These are phyloP conservation scores for Solanum dulcamara DNA, from an alignment of 257 asterid genomes.

Conservation along the genomic window DNA sequence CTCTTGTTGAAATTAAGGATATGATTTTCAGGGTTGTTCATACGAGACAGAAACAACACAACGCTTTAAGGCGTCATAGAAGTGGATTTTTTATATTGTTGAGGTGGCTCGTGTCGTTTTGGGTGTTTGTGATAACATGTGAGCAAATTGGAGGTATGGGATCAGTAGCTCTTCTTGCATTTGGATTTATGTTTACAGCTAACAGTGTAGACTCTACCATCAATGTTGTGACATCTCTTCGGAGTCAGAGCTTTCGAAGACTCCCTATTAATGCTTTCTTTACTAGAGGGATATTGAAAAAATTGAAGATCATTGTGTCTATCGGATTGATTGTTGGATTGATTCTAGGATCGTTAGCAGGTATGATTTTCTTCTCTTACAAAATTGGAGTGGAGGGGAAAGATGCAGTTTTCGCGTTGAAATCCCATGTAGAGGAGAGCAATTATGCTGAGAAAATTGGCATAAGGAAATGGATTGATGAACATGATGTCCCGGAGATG, in stretches of 20 bases:
- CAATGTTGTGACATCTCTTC: conserved; percentile 49
- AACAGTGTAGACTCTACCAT: conserved; percentile 57
- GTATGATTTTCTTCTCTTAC: conserved; percentile 69
- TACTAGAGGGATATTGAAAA: conserved; percentile 52
- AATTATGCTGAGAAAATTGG: conserved; percentile 90
- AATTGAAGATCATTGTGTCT: conserved; percentile 71
- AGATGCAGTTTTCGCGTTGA: conserved; percentile 70
- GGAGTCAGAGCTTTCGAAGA: conserved; percentile 70
- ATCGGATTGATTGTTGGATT: conserved; percentile 72
- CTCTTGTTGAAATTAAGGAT: conserved; percentile 65
- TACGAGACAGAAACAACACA: conserved; percentile 29
- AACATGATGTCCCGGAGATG: conserved; percentile 77
- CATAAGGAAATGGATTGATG: conserved; percentile 85
- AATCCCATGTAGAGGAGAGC: conserved; percentile 75
- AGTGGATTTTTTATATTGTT: conserved; percentile 59
- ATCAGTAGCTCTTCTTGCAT: conserved; percentile 40
- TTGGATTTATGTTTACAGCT: conserved; percentile 63
- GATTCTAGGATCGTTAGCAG: conserved; percentile 58
- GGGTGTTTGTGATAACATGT: conserved; percentile 75
- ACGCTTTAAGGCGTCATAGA: conserved; percentile 27
- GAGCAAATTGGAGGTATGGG: conserved; percentile 65
- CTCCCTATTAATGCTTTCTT: conserved; percentile 49
- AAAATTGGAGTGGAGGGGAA: conserved; percentile 92
- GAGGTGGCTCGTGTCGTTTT: conserved; percentile 80
- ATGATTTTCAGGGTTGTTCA: conserved; percentile 22